Base-by-base conservation (phyloP, 345 rosid genomes). In the Populus tremula region DNA sequence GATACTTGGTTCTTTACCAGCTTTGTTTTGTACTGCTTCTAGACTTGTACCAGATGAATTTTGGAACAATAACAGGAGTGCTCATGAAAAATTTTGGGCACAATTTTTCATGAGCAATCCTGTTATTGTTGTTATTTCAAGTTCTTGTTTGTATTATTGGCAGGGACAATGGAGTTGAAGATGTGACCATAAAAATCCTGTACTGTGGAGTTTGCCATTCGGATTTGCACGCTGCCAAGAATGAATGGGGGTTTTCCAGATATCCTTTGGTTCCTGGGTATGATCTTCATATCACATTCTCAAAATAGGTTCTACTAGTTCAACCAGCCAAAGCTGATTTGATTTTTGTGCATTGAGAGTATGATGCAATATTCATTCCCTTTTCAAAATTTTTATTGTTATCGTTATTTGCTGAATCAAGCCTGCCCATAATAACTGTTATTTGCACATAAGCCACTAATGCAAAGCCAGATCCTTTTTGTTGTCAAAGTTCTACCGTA, bases 251-350 rank as follows among this genome's bases (percentile, higher is more conserved):
- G 16, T 77, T 76, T 71, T 69, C 93, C 7, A 53, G 31, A 68
- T 94, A 91, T 75, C 98, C 98, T 11, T 49, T 91, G 23, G 89
- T 94, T 76, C 98, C 97, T 9, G 98, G 98, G 98, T 94, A 91
- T 54, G 82, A 35, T 54, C n/a, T 69, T 75, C 70, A 11, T 39
- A 53, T 50, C 54, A 16, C 53, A 49, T 49, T 4, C 2, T 1
- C 18, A 49, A 49, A 49, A 49, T 49, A 14, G 18, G 20, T 14
- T 47, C 53, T 47, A 47, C 53, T 14, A 5, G 53, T 47, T 47
- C 53, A 14, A 47, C 4, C 18, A 13, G 53, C 53, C 53, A 13
- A 13, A 47, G 53, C 10, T 17, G 10, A 11, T 43, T 45, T 49
- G 8, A n/a, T 43, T 65, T 67, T 67, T n/a, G 41, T 38, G 49